Percentiles rank a stretch among this genome's conserved stretches.
These are phyloP conservation scores for Zopfia rhizophila DNA, from an alignment of 2,329 filamentous ascomycete species.

Conservation along the genomic window DNA sequence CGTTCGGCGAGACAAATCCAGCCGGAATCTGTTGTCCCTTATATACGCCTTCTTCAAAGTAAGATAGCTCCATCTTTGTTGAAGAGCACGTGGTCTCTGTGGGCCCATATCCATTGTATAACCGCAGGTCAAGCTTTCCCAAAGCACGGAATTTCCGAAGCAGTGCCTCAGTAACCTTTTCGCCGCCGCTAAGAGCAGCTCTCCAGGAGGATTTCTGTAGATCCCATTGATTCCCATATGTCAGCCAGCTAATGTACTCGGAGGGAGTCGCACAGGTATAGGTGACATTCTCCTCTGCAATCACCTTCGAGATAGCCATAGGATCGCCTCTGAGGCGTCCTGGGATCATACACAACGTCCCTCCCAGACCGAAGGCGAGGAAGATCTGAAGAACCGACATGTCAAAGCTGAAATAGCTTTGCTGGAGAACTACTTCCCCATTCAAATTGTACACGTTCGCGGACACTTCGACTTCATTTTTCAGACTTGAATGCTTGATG, in stretches of 20 bases:
- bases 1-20: not conserved
- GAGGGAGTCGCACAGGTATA: constrained; percentile 53
- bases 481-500: constrained; percentile 23
- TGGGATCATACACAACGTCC: constrained; percentile 47
- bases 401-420: constrained; percentile 53
- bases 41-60: too few species aligned
- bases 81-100: too few species aligned
- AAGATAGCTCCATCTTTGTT: too few species aligned
- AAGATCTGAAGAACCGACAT: constrained; percentile 54
- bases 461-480: constrained; percentile 46
- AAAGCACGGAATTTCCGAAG: constrained; percentile 1
- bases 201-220: constrained; percentile 30
- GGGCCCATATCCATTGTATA: constrained; percentile 15
- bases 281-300: constrained; percentile 47
- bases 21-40: too few species aligned
- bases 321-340: constrained; percentile 43
- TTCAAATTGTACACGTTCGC: constrained; percentile 20
- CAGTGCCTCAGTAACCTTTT: not conserved
- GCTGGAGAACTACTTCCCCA: too few species aligned
- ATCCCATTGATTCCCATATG: constrained; percentile 24
- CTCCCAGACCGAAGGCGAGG: constrained; percentile 52
- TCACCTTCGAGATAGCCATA: constrained; percentile 45
- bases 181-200: constrained; percentile 35
- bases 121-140: not conserved
- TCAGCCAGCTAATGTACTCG: constrained; percentile 46